Evolutionary conservation across 805 yeast species (phyloP), one percentile per base, ranked within the genome.

Genomic region (Zygoascus biomembranicola): DNA sequence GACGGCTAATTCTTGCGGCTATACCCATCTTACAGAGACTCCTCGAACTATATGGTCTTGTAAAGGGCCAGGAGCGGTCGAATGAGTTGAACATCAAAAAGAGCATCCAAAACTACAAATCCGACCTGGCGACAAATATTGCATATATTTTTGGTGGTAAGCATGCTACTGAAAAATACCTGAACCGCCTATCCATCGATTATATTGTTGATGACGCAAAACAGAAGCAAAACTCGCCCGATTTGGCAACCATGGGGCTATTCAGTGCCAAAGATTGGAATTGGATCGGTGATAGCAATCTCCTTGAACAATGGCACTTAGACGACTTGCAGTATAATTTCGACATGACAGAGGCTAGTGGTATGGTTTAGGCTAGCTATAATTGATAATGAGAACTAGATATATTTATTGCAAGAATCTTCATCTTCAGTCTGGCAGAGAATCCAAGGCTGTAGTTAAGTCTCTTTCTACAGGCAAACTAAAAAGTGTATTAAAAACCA

Each of bases 101-200:
- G 18, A 14, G 18, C 18, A 10, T 48, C 14, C 43, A 37, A 16
- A 18, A 20, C 13, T 48, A 48, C 14, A 48, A 39, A 20, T 37
- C 43, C 5, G 31, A 48, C 19, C 11, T 48, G 31, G 51, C 51
- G 5, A 37, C 42, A n/a, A 39, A 39, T 26, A 41, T 48, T 26
- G 26, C 51, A 13, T 35, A 48, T 48, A 11, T 48, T 13, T 48
- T 48, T 37, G 51, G 51, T n/a, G 51, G 51, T 16, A 20, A 41
- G 32, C 2, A 48, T 11, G 45, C 37, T 37, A 48, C 51, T 2
- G 51, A 48, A 28, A 32, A 48, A 41, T 48, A 48, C 37, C 42
- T 48, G 19, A 39, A 48, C 32, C 26, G 51, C 26, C 23, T 48
- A 9, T 48, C 51, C 13, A 48, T 48, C 20, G 37, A 41, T 31